These are phyloP conservation scores for Eucalyptus viminalis DNA, from an alignment of 345 rosid genomes.

Conservation along the genomic window DNA sequence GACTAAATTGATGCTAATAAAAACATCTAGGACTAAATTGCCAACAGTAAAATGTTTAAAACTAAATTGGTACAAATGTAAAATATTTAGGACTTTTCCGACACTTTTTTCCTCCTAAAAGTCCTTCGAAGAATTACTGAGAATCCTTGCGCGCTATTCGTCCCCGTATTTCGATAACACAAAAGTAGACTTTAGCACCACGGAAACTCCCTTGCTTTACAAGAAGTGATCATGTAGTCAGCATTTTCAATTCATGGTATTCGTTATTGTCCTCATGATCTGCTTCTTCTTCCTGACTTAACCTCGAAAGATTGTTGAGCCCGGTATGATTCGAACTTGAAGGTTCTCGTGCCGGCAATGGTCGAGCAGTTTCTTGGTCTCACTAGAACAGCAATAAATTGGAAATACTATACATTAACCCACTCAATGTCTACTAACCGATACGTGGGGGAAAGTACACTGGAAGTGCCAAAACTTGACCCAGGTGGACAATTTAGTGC, in stretches of 20 bases:
- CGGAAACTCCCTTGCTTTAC: neutral
- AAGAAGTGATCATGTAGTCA: neutral
- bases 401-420: neutral
- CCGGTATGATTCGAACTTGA: neutral
- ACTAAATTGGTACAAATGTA: no score
- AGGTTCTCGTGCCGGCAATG: neutral
- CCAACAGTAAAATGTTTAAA: accelerated
- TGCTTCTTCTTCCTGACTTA: neutral
- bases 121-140: neutral
- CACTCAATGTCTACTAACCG: neutral
- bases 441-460: accelerated
- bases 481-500: accelerated
- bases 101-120: no score
- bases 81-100: accelerated
- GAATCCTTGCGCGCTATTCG: neutral
- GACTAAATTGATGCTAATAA: neutral
- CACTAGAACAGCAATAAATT: neutral
- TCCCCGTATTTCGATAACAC: neutral
- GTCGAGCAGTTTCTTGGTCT: neutral
- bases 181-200: neutral
- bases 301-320: neutral
- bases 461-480: accelerated
- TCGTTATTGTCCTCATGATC: neutral
- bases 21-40: neutral
- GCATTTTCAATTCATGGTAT: no score